Conservation (phyloP, 768 basidiomycete genomes). For the Fomitopsis serialis region DNA sequence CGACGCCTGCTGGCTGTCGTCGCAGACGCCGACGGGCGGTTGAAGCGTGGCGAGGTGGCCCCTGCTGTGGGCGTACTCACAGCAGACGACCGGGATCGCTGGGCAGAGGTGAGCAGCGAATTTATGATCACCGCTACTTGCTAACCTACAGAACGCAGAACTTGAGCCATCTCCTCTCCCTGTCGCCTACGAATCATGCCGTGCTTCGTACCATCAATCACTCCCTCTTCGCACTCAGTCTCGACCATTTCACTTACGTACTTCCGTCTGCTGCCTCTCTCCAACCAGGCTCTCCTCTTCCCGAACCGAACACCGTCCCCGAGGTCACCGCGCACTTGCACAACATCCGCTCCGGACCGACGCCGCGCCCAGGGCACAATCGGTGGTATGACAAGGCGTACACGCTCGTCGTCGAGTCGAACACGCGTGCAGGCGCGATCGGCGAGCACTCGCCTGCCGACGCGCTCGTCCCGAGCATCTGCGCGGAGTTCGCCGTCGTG, state of each 20-base stretch:
- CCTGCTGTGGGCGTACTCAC: conserved; percentile 66
- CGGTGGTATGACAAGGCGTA: conserved; percentile 90
- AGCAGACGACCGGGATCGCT: conserved; percentile 75
- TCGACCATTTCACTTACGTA: conserved; percentile 59
- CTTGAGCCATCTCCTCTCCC: conserved; percentile 56
- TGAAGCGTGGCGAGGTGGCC: conserved; percentile 48
- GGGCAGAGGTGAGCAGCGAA: conserved; percentile 58
- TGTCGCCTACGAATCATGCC: conserved; percentile 61
- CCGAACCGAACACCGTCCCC: conserved; percentile 15
- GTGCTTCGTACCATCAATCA: conserved; percentile 60
- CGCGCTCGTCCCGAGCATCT: conserved; percentile 83
- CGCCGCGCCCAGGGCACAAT: conserved; percentile 48
- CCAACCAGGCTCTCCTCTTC: conserved; percentile 3
- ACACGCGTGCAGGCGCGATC: conserved; percentile 76
- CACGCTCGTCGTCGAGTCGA: conserved; percentile 78
- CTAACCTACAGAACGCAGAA: conserved; percentile 42
- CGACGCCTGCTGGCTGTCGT: conserved; percentile 38
- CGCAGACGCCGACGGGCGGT: conserved; percentile 51
- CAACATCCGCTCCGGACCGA: conserved; percentile 60
- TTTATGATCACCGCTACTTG: background rate
- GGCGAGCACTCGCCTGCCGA: conserved; percentile 93
- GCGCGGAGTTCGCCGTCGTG: conserved; percentile 76
- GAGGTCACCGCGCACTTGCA: conserved; percentile 72
- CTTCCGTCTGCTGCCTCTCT: conserved; percentile 12
- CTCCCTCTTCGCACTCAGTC: conserved; percentile 74